Base-by-base conservation (phyloP, 1,139 yeast genomes). In the Kodamaea alishanica region DNA sequence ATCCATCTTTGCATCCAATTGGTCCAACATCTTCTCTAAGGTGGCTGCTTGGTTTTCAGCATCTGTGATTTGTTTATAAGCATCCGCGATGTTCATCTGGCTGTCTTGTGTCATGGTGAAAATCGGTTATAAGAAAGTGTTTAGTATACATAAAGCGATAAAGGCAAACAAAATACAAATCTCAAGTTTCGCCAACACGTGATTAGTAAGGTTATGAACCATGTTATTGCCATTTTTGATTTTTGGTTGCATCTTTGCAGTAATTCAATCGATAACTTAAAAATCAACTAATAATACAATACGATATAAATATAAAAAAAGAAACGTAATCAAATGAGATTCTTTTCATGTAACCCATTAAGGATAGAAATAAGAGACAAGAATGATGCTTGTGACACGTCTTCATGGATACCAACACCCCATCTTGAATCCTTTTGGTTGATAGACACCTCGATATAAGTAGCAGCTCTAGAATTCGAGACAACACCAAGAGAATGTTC, bases 331-430 rank as follows among this genome's bases (percentile, higher is more conserved):
- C 28, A 37, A 23, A 44, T 33, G 25, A 39, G 24, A 12, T 39
- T 38, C 28, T 46, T 38, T 41, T 52, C 51, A 37, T 50, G 55
- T 45, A 72, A 60, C 34, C 68, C 68, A 50, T 88, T 89, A 46
- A 88, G 70, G 39, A 87, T 80, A 31, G 95, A 81, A 32, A 89
- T 64, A 42, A 90, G 74, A 11, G 97, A 86, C 52, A 80, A 76
- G 65, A 87, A 79, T 10, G 95, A 83, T 33, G 97, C 95, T 55
- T 84, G 88, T 26, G 95, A 83, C 31, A 89, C 96, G 73, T 92
- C 97, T 60, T 84, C 88, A 58, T 89, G 81, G 44, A 90, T 81
- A 55, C 97, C 97, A 41, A 88, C 89, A 65, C 98, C 97, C 97
- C 97, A 90, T 58, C 79, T 77, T 42, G 67, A 59, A 24, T 69